phyloP scores from a whole-genome alignment of 179 eudicot genomes.

The Nepenthes alata region DNA sequence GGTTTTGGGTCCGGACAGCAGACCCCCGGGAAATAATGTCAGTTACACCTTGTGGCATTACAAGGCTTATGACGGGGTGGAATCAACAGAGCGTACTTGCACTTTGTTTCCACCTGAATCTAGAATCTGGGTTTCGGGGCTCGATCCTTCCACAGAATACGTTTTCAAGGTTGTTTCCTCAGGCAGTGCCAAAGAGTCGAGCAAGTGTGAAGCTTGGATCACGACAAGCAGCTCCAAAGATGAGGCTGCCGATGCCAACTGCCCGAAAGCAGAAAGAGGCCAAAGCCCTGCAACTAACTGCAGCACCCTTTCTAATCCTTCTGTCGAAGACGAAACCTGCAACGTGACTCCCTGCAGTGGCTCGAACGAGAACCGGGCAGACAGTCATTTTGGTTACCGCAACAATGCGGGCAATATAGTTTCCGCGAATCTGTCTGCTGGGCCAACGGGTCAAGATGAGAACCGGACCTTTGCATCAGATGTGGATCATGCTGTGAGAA shows the following conservation, averaged over 20 bases:
- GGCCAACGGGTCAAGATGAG: slow-evolving; percentile 2
- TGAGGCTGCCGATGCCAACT: slow-evolving; percentile 11
- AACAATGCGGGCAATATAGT: too few relatives aligned
- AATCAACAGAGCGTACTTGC: slow-evolving; percentile 43
- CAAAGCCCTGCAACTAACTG: slow-evolving; percentile 51
- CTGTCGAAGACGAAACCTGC: slow-evolving; percentile 63
- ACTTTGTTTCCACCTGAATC: slow-evolving; percentile 36
- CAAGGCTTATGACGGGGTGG: slow-evolving; percentile 37
- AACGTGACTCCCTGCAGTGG: slow-evolving; percentile 26
- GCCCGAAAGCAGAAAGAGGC: slow-evolving; percentile 22
- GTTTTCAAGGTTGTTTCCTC: slow-evolving; percentile 43
- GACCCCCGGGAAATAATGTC: slow-evolving; percentile 14
- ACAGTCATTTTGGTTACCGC: too few relatives aligned
- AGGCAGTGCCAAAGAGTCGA: slow-evolving; percentile 24
- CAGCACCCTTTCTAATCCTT: slow-evolving; percentile 65
- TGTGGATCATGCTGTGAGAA: slow-evolving; percentile 6
- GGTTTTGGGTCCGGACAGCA: slow-evolving; percentile 29
- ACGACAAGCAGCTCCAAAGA: slow-evolving; percentile 20
- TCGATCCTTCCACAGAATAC: slow-evolving; percentile 51
- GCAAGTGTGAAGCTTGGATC: slow-evolving; percentile 30
- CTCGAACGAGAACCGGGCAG: background rate
- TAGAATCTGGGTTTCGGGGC: slow-evolving; percentile 36
- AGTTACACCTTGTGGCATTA: slow-evolving; percentile 61
- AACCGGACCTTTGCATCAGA: slow-evolving; percentile 18
- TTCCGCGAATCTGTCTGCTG: too few relatives aligned